Evolutionary conservation across 768 basidiomycete genomes (phyloP).

Genomic region (Rhizopogon salebrosus): DNA sequence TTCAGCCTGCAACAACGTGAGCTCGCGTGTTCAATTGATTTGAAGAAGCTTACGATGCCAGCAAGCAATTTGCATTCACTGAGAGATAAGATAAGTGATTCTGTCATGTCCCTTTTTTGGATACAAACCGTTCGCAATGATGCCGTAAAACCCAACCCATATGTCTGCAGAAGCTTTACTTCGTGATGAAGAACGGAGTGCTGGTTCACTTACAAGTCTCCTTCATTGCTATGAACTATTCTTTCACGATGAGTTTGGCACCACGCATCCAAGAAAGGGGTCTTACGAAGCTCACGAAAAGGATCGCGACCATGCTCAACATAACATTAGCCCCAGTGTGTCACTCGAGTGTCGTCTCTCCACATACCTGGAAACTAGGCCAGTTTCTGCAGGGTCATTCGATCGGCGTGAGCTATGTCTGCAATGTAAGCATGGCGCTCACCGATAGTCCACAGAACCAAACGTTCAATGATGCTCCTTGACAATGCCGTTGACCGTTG

Average conservation of each 20-base stretch:
- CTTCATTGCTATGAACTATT: constrained; percentile 1
- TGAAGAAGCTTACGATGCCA: not conserved
- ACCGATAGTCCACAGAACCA: constrained; percentile 1
- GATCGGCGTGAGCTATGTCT: not conserved
- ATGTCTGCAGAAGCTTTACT: not conserved
- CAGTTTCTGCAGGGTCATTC: not conserved
- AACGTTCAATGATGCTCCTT: not conserved
- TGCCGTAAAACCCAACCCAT: not conserved
- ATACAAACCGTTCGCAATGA: not conserved
- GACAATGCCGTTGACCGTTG: not conserved
- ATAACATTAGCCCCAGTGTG: not conserved
- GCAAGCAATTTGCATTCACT: not conserved
- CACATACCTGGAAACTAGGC: not conserved
- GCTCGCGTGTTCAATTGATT: not conserved
- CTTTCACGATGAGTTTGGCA: not conserved
- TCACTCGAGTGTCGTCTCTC: not conserved
- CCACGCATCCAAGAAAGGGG: not conserved
- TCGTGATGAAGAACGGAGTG: not conserved
- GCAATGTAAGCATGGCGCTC: not conserved
- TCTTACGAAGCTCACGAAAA: not conserved
- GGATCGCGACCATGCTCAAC: not conserved
- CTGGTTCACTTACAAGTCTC: not conserved
- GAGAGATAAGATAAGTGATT: not conserved
- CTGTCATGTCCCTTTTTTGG: not conserved
- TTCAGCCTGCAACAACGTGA: not conserved